Evolutionary conservation across 768 basidiomycete species (phyloP).

Genomic region (Amanita brunnescens): DNA sequence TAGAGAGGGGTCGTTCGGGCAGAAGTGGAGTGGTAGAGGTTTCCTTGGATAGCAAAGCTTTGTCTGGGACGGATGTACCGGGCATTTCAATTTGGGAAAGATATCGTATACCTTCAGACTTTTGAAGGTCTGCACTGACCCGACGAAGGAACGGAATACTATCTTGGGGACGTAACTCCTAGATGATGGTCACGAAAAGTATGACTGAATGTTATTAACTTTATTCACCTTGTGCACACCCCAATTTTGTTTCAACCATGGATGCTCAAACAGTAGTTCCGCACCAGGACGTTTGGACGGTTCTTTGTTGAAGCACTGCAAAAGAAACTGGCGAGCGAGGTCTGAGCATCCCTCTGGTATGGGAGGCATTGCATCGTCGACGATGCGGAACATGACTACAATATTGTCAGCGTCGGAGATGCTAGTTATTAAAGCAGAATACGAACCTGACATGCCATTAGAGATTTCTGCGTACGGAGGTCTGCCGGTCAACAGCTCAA

Average conservation of each 20-base stretch:
- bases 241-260: constrained; percentile 82
- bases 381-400: constrained; percentile 94
- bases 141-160: constrained; percentile 93
- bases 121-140: constrained; percentile 79
- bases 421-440: constrained; percentile 9
- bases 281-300: constrained; percentile 78
- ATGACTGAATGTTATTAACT: background rate
- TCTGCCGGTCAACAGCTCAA: constrained; percentile 86
- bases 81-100: constrained; percentile 38
- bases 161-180: constrained; percentile 87
- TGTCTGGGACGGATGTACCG: constrained; percentile 31
- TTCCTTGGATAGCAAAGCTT: constrained; percentile 25
- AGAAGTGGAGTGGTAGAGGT: constrained; percentile 24
- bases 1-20: constrained; percentile 30
- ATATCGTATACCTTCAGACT: constrained; percentile 54
- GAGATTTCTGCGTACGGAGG: constrained; percentile 88
- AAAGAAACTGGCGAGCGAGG: constrained; percentile 72
- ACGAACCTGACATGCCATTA: constrained; percentile 83
- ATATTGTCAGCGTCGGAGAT: constrained; percentile 9
- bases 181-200: constrained; percentile 5
- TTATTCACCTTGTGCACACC: constrained; percentile 64
- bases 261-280: constrained; percentile 78
- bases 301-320: constrained; percentile 86
- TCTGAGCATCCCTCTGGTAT: constrained; percentile 73
- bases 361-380: constrained; percentile 86